Conservation (phyloP, 305 asterid species). For the Plantago lanceolata region DNA sequence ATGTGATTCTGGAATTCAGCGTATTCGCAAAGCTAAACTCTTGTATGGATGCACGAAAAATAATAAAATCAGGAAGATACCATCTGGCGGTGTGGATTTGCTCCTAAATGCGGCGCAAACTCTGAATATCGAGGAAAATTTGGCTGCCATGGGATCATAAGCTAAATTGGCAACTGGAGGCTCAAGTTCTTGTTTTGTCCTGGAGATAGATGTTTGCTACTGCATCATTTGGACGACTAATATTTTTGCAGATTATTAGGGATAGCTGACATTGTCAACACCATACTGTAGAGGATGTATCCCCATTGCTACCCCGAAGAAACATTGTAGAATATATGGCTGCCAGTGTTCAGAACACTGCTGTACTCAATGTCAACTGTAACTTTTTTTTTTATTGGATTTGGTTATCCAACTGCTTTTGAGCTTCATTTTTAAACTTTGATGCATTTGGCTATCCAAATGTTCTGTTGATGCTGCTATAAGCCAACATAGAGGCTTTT, state of each 20-base stretch:
- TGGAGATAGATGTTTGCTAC: background rate
- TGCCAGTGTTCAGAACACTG: background rate
- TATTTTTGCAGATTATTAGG: conserved; percentile 21
- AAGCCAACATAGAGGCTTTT: background rate
- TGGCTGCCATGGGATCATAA: conserved; percentile 29
- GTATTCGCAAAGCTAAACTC: conserved; percentile 43
- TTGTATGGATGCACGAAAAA: conserved; percentile 34
- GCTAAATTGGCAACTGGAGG: background rate
- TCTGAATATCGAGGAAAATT: conserved; percentile 63
- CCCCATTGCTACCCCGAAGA: background rate
- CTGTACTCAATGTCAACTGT: background rate
- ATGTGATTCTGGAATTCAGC: conserved; percentile 52
- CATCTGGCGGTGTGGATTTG: conserved; percentile 84
- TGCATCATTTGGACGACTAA: conserved; percentile 1
- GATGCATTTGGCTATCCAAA: background rate
- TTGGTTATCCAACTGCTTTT: background rate
- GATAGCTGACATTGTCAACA: conserved; percentile 6
- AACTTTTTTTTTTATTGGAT: background rate
- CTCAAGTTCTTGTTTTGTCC: background rate
- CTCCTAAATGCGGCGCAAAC: conserved; percentile 80
- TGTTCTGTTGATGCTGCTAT: background rate
- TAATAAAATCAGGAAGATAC: conserved; percentile 34
- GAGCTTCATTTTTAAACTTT: background rate
- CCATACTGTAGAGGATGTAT: background rate
- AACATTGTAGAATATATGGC: background rate